Evolutionary conservation across 1,284 basidiomycete genomes (phyloP), one percentile per base, ranked within the genome.

Genomic region (Sporisorium scitamineum): DNA sequence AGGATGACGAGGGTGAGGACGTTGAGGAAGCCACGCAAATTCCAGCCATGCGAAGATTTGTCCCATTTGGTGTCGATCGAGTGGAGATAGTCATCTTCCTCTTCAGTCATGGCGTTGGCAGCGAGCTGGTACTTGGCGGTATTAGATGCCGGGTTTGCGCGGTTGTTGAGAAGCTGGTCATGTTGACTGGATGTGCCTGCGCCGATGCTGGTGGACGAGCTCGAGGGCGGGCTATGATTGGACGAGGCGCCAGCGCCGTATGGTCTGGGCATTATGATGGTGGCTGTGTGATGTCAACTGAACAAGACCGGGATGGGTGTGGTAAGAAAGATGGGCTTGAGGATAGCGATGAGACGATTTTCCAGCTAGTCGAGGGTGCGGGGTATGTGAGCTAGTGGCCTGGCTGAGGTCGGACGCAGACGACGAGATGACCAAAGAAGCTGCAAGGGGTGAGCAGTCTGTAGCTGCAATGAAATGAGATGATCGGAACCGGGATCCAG

Each of bases 1-100:
- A 85, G 78, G 10, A 82, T 26, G 18, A 62, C 45, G 29, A 84
- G 73, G 0, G 80, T 83, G n/a, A 70, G 42, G 18, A 81, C 52
- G 57, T 85, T 84, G 62, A 83, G 64, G 20, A 74, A 61, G 1
- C 81, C 83, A 18, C 80, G 71, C 70, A 75, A 45, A 22, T 75
- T 78, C 42, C 73, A 75, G 31, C 59, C 53, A 47, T 69, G 68
- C 14, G 78, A 80, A 2, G 67, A 77, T 18, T 62, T 62, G 56
- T 84, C 80, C 51, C 69, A 68, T 37, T 78, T 76, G 16, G 61
- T 61, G 45, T 76, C 74, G 52, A 73, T 78, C 24, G 70, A 50
- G 53, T 81, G 79, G 7, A 81, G 71, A 53, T 81, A 81, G 62
- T 83, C 81, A 51, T 83, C 81, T 5, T 76, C 70, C n/a, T 83